Conservation (phyloP, 176 grass and related monocot genomes). For the Oryza coarctata region DNA sequence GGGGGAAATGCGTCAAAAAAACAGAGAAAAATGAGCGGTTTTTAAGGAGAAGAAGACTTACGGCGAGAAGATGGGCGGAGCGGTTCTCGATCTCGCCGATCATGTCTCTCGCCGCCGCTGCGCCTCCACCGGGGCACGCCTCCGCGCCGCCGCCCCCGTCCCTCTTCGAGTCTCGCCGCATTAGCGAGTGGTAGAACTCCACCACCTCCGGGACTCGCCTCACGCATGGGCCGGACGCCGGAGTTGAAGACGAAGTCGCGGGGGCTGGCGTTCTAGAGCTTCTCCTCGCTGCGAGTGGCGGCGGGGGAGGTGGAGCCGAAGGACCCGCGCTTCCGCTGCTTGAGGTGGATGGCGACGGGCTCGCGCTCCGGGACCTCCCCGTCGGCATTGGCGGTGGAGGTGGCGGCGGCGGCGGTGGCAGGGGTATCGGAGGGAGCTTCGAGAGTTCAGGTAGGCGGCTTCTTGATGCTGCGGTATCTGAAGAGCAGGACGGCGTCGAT, state of each 20-base stretch:
- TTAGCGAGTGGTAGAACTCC: slow-evolving; percentile 97
- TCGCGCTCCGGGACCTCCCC: slow-evolving; percentile 20
- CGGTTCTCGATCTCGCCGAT: slow-evolving; percentile 99
- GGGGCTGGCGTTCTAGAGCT: not conserved
- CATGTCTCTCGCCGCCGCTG: slow-evolving; percentile 75
- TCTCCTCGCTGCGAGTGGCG: slow-evolving; percentile 28
- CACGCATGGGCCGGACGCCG: slow-evolving; percentile 46
- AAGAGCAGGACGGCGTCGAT: slow-evolving; percentile 41
- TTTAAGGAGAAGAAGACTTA: slow-evolving; percentile 38
- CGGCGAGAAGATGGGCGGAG: slow-evolving; percentile 87
- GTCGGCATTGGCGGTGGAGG: slow-evolving; percentile 36
- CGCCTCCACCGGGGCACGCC: not conserved
- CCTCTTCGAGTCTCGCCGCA: slow-evolving; percentile 81
- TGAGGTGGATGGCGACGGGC: slow-evolving; percentile 40
- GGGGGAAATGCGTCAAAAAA: not conserved
- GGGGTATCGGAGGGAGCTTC: slow-evolving; percentile 70
- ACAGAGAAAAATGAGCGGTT: not conserved
- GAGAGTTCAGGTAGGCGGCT: slow-evolving; percentile 44
- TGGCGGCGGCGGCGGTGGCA: slow-evolving; percentile 35
- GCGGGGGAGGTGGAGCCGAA: slow-evolving; percentile 60
- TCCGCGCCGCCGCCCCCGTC: slow-evolving; percentile 38
- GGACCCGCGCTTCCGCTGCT: slow-evolving; percentile 18
- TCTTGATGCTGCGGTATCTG: slow-evolving; percentile 49
- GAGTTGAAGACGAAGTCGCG: not conserved
- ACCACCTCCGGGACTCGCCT: slow-evolving; percentile 86